phyloP scores from a whole-genome alignment of 495 filamentous ascomycete genomes.

The Talaromyces borbonicus region DNA sequence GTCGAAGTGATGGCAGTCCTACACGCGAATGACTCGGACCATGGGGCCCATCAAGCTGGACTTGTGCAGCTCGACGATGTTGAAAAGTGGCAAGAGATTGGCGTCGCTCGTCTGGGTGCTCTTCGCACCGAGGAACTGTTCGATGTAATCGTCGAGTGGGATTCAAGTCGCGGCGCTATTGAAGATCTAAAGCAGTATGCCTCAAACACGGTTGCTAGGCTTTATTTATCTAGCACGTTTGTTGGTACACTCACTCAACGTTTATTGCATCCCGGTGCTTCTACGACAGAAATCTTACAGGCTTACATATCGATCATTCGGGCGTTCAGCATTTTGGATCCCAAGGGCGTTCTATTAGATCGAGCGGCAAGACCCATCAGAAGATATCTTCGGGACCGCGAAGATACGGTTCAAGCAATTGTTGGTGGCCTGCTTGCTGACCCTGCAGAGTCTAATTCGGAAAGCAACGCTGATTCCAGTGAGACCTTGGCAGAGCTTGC shows the following conservation, averaged over 20 bases:
- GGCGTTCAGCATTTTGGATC: conserved; percentile 79
- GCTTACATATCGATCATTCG: conserved; percentile 90
- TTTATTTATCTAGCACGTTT: conserved; percentile 62
- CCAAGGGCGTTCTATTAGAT: conserved; percentile 82
- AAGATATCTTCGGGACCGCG: conserved; percentile 81
- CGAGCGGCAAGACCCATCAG: conserved; percentile 76
- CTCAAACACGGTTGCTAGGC: conserved; percentile 45
- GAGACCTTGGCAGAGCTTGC: conserved; percentile 67
- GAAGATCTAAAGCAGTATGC: conserved; percentile 63
- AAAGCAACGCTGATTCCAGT: conserved; percentile 16
- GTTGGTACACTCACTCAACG: conserved; percentile 55
- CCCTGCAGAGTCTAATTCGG: conserved; percentile 37
- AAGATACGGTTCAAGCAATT: conserved; percentile 82
- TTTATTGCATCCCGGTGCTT: conserved; percentile 77
- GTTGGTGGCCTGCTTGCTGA: conserved; percentile 76
- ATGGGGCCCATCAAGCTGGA: conserved; percentile 15
- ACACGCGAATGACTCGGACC: conserved; percentile 18
- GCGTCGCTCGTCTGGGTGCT: conserved; percentile 63
- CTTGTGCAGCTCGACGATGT: conserved; percentile 48
- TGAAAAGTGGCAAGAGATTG: conserved; percentile 74
- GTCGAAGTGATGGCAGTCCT: conserved; percentile 51
- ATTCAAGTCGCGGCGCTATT: conserved; percentile 66
- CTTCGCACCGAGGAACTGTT: conserved; percentile 78
- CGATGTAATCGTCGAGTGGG: conserved; percentile 81
- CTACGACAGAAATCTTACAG: conserved; percentile 79